These are phyloP conservation scores for Aspergillus clavatus DNA, from an alignment of 2,329 filamentous ascomycete genomes.

Conservation along the genomic window DNA sequence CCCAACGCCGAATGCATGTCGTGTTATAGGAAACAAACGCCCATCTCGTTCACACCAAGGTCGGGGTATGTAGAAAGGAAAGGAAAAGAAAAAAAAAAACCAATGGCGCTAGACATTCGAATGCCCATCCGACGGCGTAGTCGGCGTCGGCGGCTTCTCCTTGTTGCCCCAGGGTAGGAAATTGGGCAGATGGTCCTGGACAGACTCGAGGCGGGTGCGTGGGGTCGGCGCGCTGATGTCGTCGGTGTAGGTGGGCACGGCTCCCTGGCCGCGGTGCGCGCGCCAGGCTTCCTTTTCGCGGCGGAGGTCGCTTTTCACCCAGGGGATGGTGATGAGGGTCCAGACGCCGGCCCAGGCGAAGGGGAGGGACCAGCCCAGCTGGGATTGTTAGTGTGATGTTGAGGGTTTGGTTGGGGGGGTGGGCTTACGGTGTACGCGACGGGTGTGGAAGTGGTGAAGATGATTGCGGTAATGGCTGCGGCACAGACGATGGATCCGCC, in stretches of 20 bases:
- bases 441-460: conserved; percentile 46
- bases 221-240: conserved; percentile 34
- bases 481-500: conserved; percentile 48
- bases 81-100: no score
- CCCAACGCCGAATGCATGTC: background rate
- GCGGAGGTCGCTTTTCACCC: conserved; percentile 43
- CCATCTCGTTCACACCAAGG: no score
- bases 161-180: conserved; percentile 28
- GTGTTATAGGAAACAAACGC: background rate
- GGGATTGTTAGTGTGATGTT: conserved; percentile 6
- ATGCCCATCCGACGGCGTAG: conserved; percentile 19
- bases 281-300: conserved; percentile 43
- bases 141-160: conserved; percentile 21
- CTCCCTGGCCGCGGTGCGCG: conserved; percentile 30
- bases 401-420: background rate
- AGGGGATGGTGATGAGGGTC: conserved; percentile 44
- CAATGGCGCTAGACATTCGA: conserved; percentile 2
- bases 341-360: conserved; percentile 42
- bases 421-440: conserved; percentile 45
- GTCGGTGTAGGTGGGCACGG: conserved; percentile 33
- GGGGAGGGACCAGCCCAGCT: conserved; percentile 42
- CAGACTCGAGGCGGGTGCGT: conserved; percentile 35
- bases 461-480: conserved; percentile 43
- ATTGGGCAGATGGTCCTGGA: conserved; percentile 27
- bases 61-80: background rate